Evolutionary conservation across 176 grass and related monocot species (phyloP), one percentile per base, ranked within the genome.

Genomic region (Melocanna baccifera): DNA sequence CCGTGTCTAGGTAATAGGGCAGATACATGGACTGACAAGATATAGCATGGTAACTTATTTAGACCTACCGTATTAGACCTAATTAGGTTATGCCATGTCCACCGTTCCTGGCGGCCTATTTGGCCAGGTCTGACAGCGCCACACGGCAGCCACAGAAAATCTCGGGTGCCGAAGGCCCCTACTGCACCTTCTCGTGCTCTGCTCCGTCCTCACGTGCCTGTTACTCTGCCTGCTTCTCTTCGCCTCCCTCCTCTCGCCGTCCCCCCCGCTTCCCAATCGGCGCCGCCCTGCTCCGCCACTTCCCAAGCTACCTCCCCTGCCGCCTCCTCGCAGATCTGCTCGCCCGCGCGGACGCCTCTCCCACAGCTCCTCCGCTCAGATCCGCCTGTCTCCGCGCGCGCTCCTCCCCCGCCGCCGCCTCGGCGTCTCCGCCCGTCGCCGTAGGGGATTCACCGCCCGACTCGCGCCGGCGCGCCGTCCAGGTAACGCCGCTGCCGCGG

Each of bases 61-160:
- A 0, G 2, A 3, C 0, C 32, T 3, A 3, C 2, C 32, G 0
- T 34, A 4, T 34, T 4, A 34, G 32, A 4, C 32, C 32, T 34
- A 34, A 34, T 34, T 4, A 34, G 3, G 3, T 34, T 34, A 4
- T 34, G 32, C 32, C 32, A 3, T 34, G 4, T 34, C 32, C 32
- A 32, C 32, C 32, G 2, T 32, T 2, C 32, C 3, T 0, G 0
- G 32, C 3, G 32, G 3, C 32, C 32, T n/a, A 32, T 32, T 32
- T 32, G 32, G 32, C 34, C 2, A 32, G 2, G 3, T 32, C 23
- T 7, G 25, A 59, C 14, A 45, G 46, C 25, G 14, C 43, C 23
- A 34, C 36, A 39, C 37, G 39, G 20, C 57, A 61, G 77, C 88
- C 88, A 65, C 72, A 90, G 78, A 90, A 90, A 90, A 90, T 89